Conservation (phyloP, 805 yeast species). For the Metschnikowia dekortorum region DNA sequence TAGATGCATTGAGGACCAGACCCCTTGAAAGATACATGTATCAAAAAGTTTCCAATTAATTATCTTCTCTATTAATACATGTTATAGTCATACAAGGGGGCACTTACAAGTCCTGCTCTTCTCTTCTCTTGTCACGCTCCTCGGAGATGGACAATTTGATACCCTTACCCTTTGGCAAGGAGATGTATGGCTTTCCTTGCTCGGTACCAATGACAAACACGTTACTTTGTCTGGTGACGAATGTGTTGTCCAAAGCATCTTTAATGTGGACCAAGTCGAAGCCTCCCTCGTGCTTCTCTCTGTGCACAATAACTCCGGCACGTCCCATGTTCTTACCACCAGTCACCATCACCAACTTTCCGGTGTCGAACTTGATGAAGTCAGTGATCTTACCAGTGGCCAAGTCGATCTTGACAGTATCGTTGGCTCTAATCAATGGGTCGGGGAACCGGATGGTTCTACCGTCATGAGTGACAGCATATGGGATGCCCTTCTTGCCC, state of each 20-base stretch:
- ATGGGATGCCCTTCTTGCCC: constrained; percentile 98
- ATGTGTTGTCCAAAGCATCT: constrained; percentile 91
- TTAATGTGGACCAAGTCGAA: constrained; percentile 96
- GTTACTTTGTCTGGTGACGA: constrained; percentile 91
- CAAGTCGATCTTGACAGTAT: constrained; percentile 94
- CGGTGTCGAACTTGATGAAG: constrained; percentile 88
- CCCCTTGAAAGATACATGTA: too few relatives aligned
- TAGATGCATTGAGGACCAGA: too few relatives aligned
- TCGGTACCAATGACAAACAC: constrained; percentile 88
- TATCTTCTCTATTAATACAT: constrained; percentile 1
- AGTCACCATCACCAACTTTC: constrained; percentile 83
- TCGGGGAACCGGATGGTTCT: constrained; percentile 99
- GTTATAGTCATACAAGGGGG: background rate
- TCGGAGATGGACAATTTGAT: constrained; percentile 91
- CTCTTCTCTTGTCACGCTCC: constrained; percentile 98
- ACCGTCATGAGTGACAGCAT: constrained; percentile 99
- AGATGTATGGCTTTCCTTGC: constrained; percentile 89
- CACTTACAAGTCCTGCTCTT: constrained; percentile 42
- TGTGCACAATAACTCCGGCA: constrained; percentile 92
- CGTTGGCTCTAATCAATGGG: constrained; percentile 94
- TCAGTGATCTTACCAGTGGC: constrained; percentile 93
- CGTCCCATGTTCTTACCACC: constrained; percentile 99
- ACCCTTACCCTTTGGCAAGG: constrained; percentile 99
- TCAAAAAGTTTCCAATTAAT: background rate
- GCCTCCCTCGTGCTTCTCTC: constrained; percentile 98